A percentile compares a stretch with the other conserved stretches of the same genome.
These are phyloP conservation scores for Vitis hybrid DNA, from an alignment of 177 flowering plant genomes.

Conservation along the genomic window DNA sequence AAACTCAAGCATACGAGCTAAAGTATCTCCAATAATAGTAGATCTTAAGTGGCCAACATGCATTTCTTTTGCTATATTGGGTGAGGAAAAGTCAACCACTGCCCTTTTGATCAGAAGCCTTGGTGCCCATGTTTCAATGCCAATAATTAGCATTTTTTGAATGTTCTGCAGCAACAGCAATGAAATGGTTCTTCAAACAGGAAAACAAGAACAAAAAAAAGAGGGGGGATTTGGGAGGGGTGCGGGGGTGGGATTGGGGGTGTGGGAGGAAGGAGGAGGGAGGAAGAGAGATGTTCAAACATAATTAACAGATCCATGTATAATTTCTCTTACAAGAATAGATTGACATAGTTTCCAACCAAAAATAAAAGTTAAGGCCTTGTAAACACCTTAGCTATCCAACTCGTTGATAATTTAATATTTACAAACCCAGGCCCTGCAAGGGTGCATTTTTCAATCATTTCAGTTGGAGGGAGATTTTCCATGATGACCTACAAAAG, in stretches of 20 bases:
- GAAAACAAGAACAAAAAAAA: not conserved
- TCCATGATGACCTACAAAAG: conserved; percentile 61
- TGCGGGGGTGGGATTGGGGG: too few species aligned
- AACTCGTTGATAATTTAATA: conserved; percentile 59
- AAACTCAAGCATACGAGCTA: conserved; percentile 92
- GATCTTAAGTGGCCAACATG: conserved; percentile 98
- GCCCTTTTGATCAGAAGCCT: conserved; percentile 59
- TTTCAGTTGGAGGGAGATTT: conserved; percentile 84
- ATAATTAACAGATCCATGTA: too few species aligned
- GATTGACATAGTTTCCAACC: not conserved
- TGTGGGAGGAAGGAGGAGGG: too few species aligned
- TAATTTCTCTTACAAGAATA: not conserved
- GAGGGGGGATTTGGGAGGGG: too few species aligned
- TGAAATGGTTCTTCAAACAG: not conserved
- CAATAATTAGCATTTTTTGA: conserved; percentile 74
- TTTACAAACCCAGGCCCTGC: conserved; percentile 97
- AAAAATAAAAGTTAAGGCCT: not conserved
- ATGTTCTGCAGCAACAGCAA: conserved; percentile 54
- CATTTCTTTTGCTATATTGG: conserved; percentile 99
- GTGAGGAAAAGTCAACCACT: conserved; percentile 95
- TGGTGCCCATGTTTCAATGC: conserved; percentile 88
- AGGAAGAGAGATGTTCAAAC: too few species aligned
- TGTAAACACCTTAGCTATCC: conserved; percentile 83
- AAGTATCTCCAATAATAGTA: conserved; percentile 90
- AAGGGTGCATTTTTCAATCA: conserved; percentile 71